Conservation (phyloP, 2,329 filamentous ascomycete genomes). For the Arachnomyces sp. region DNA sequence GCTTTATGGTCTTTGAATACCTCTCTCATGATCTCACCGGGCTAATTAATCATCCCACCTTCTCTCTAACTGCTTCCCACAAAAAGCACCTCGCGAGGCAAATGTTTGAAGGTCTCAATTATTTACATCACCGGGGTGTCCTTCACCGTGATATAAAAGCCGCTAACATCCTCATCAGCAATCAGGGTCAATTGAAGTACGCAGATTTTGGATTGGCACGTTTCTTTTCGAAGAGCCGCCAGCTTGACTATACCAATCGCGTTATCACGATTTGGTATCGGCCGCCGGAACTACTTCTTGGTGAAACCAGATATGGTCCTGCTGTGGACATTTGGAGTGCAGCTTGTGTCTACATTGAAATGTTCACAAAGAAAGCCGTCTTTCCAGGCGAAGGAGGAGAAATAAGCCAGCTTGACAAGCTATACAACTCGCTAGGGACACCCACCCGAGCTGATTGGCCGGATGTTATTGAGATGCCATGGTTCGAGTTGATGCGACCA, state of each 20-base stretch:
- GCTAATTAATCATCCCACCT: constrained; percentile 87
- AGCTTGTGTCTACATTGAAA: constrained; percentile 92
- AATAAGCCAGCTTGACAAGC: constrained; percentile 90
- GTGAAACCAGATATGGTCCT: constrained; percentile 82
- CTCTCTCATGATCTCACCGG: constrained; percentile 93
- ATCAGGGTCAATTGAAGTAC: constrained; percentile 77
- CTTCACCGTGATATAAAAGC: constrained; percentile 97
- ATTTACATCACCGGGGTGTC: constrained; percentile 86
- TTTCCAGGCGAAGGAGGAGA: constrained; percentile 96
- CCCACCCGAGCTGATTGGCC: constrained; percentile 83
- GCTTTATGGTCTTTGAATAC: constrained; percentile 99
- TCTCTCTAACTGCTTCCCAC: constrained; percentile 73
- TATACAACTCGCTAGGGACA: constrained; percentile 87
- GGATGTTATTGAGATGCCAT: constrained; percentile 83
- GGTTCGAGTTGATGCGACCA: constrained; percentile 87
- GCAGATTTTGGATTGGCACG: constrained; percentile 94
- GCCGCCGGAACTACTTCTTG: constrained; percentile 79
- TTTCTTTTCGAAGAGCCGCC: constrained; percentile 87
- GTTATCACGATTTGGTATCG: constrained; percentile 99
- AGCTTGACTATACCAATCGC: constrained; percentile 94
- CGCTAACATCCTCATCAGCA: constrained; percentile 92
- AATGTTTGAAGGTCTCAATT: constrained; percentile 87
- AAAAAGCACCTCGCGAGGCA: constrained; percentile 91
- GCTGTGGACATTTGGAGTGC: constrained; percentile 96
- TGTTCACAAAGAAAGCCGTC: constrained; percentile 87